Base-by-base conservation (phyloP, 192 early-diverging fungal species). In the Rhizophagus prolifer region DNA sequence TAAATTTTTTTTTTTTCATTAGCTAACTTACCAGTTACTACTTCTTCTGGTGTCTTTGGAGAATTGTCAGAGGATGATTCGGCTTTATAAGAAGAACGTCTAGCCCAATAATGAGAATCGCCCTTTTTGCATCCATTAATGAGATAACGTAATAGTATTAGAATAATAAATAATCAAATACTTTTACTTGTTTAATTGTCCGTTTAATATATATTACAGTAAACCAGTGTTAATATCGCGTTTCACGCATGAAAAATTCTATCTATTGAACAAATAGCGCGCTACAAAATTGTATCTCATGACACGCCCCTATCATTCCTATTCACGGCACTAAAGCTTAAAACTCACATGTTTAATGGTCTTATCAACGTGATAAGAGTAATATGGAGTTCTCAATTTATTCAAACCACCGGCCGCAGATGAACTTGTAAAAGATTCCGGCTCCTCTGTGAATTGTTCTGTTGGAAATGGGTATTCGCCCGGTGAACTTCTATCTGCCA, bases 331-430 rank as follows among this genome's bases (percentile, higher is more conserved):
- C 23, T 8, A 59, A n/a, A 59, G 23, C 16, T 19, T 7, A 61
- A 61, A 61, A 62, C 63, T 75, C 47, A 75, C 74, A 16, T 25
- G 50, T 50, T 75, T 28, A 65, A 75, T 75, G 12, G 61, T 46
- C 28, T 64, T 75, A 64, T 64, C 60, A 75, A 64, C 61, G 54
- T 46, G 74, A 75, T 75, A 75, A n/a, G 60, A 64, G 30, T 75
- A 75, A 31, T 64, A 75, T 23, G 74, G 74, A 3, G 60, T 65
- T 6, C 8, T 75, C 36, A 64, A 10, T 63, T 34, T 46, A 58
- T 28, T 50, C 13, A 69, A 69, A 69, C 16, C 60, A 21, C 61
- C 61, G 7, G 12, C 23, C 9, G 12, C 26, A 28, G 13, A 9
- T 26, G 61, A 26, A 25, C 5, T 21, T 10, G 1, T 13, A 30